A percentile compares a stretch with the other conserved stretches of the same genome.
These are phyloP conservation scores for Leccinum pellstonianum DNA, from an alignment of 768 basidiomycete genomes.

Conservation along the genomic window DNA sequence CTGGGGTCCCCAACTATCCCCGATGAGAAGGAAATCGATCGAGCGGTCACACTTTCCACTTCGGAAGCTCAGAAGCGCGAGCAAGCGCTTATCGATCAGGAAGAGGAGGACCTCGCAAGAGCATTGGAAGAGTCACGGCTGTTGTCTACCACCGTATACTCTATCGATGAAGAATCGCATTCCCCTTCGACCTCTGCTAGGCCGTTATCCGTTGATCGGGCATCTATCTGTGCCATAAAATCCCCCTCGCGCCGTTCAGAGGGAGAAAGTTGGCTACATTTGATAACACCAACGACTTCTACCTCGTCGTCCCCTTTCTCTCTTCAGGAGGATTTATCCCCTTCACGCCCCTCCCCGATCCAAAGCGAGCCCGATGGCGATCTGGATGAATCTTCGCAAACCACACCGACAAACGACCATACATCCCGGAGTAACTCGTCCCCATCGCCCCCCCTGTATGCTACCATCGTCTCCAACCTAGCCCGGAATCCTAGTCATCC, in stretches of 20 bases:
- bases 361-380: slow-evolving; percentile 14
- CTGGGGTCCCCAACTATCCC: slow-evolving; percentile 22
- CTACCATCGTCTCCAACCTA: slow-evolving; percentile 25
- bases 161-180: slow-evolving; percentile 6
- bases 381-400: slow-evolving; percentile 3
- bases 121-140: slow-evolving; percentile 59
- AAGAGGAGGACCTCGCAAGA: slow-evolving; percentile 65
- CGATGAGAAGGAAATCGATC: slow-evolving; percentile 46
- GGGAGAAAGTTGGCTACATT: slow-evolving; percentile 33
- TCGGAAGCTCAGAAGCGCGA: slow-evolving; percentile 38
- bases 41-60: slow-evolving; percentile 46
- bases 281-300: slow-evolving; percentile 30
- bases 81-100: slow-evolving; percentile 32
- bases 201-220: slow-evolving; percentile 14
- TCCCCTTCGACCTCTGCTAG: slow-evolving; percentile 9
- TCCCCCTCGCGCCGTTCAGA: slow-evolving; percentile 18
- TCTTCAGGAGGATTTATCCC: slow-evolving; percentile 27
- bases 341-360: slow-evolving; percentile 23
- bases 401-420: slow-evolving; percentile 8
- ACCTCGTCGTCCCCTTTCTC: slow-evolving; percentile 22
- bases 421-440: slow-evolving; percentile 8
- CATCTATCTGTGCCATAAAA: slow-evolving; percentile 18
- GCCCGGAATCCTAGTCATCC: slow-evolving; percentile 13
- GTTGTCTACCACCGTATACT: slow-evolving; percentile 11
- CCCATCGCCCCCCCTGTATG: slow-evolving; percentile 24